phyloP scores from a whole-genome alignment of 2,329 filamentous ascomycete genomes.

The Hysterium pulicare region DNA sequence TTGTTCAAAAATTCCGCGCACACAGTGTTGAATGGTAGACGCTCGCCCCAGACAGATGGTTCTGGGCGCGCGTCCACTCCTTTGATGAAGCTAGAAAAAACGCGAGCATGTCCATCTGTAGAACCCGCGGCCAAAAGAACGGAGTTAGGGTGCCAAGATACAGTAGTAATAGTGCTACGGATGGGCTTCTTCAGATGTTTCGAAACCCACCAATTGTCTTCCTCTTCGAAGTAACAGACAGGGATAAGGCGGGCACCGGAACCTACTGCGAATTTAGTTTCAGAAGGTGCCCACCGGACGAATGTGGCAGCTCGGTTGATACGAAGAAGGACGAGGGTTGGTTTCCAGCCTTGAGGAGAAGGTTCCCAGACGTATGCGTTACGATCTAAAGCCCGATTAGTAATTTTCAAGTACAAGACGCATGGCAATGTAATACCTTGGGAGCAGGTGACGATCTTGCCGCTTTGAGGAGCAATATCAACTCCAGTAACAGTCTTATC shows the following conservation, averaged over 20 bases:
- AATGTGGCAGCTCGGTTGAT: constrained; percentile 97
- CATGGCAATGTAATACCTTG: constrained; percentile 62
- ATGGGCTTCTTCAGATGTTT: constrained; percentile 99
- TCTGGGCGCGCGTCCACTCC: constrained; percentile 84
- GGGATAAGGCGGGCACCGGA: constrained; percentile 94
- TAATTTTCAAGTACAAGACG: constrained; percentile 12
- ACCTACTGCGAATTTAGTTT: constrained; percentile 96
- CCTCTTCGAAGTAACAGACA: constrained; percentile 97
- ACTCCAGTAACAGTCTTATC: constrained; percentile 97
- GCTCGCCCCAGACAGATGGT: constrained; percentile 87
- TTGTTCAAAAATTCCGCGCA: constrained; percentile 96
- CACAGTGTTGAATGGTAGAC: constrained; percentile 95
- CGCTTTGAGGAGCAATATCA: constrained; percentile 86
- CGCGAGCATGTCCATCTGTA: constrained; percentile 94
- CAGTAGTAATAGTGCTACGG: constrained; percentile 89
- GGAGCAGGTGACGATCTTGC: constrained; percentile 95
- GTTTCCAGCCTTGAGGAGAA: constrained; percentile 89
- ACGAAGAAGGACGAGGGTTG: constrained; percentile 90
- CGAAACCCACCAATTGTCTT: constrained; percentile 99
- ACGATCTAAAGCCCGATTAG: constrained; percentile 62
- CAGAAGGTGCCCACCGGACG: constrained; percentile 93
- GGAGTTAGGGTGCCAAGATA: constrained; percentile 96
- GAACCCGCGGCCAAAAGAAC: constrained; percentile 91
- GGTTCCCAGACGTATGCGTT: constrained; percentile 99
- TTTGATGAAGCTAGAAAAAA: constrained; percentile 96